Base-by-base conservation (phyloP, 768 basidiomycete genomes). In the Glaciozyma antarctica region DNA sequence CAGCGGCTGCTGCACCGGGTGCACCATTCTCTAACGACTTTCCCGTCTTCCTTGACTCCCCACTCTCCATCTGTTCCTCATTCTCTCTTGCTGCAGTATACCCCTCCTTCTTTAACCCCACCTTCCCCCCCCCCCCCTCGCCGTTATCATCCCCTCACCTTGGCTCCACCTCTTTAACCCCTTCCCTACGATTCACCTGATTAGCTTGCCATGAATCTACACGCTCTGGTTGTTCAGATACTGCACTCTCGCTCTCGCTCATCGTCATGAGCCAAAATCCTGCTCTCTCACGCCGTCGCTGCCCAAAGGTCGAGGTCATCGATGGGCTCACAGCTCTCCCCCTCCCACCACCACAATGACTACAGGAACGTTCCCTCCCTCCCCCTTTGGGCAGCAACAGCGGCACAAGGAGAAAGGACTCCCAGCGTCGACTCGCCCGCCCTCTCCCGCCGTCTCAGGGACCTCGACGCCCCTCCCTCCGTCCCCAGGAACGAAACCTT, bases 1-100 rank as follows among this genome's bases (percentile, higher is more conserved):
- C 28, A 66, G 59, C 24, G 66, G 73, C 7, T 73, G 73, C 62
- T 74, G 73, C 61, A 44, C 57, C 3, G 66, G 64, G 24, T 72
- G 71, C 49, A 66, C 70, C 2, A 65, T 72, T 58, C 68, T 72
- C 58, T 72, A 64, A 49, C 2, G 21, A 10, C 28, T 16, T 6
- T 24, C 1, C 28, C 41, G 30, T 26, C 19, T 22, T 17, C 13
- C 17, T 44, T n/a, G 12, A 9, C 12, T 32, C 16, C 15, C 26
- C 45, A 2, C 44, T 24, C 55, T 16, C 5, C 16, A 26, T 26
- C 0, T 56, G 5, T 22, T 4, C 17, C 5, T 32, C 28, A n/a
- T n/a, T n/a, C n/a, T 6, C 45, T 17, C 54, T 57, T 5, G 26
- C 44, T 22, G 47, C 47, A 48, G 47, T 48, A 48, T 48, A 48